Evolutionary conservation across 202 grass and related monocot species (phyloP), one percentile per base, ranked within the genome.

Genomic region (Elaeis oleifera): DNA sequence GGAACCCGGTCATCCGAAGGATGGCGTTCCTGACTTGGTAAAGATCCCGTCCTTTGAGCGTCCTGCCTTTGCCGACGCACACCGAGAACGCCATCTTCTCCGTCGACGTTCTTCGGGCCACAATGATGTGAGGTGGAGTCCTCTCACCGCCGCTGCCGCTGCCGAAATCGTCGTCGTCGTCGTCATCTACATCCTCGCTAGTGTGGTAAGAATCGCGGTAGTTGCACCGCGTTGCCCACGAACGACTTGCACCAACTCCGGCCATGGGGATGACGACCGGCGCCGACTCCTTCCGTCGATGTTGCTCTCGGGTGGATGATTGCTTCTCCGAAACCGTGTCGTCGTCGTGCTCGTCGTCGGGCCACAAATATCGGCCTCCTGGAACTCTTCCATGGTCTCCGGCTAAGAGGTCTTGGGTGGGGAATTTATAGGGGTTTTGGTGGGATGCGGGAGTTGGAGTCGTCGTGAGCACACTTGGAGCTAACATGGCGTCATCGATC

Each of bases 1-100:
- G 78, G 64, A 84, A 95, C 0, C 86, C 86, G 24, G 86, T 95
- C 83, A 87, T 77, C 51, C 83, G 83, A 60, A 90, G 86, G 51
- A 88, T 69, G 25, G 83, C 49, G 19, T 49, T 78, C 25, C 90
- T 80, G 67, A 78, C 58, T 49, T 19, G 73, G 4, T 20, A 59
- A 50, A 87, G 83, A 71, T 96, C 86, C 16, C 83, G 83, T 53
- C 90, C 90, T 75, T 90, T 95, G 75, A 95, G 86, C 48, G 87
- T 95, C 65, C 90, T 79, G 15, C 90, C 86, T 11, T 66, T 64
- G n/a, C 90, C 90, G 25, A 68, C 65, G 75, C 78, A 88, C 73
- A 95, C 65, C 23, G 86, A 85, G 27, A 49, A 60, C 16, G 78
- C 79, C 65, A 56, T 77, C 58, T 23, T 59, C 6, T 75, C 74